Evolutionary conservation across 805 yeast genomes (phyloP).

Genomic region (Crinitomyces ghanaensis): DNA sequence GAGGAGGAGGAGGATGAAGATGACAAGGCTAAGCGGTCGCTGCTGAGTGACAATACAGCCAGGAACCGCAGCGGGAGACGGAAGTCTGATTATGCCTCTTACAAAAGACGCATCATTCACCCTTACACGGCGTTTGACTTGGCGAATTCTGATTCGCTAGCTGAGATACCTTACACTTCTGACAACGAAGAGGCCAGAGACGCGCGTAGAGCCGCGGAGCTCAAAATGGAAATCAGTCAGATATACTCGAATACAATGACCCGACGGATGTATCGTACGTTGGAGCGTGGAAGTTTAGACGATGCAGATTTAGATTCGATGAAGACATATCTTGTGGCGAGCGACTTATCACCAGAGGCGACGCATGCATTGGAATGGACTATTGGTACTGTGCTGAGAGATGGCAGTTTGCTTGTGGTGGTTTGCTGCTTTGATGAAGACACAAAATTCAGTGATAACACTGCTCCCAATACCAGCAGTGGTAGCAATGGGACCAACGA

Average conservation of each 20-base stretch:
- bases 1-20: too few species aligned
- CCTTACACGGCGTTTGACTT: slow-evolving; percentile 37
- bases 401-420: slow-evolving; percentile 70
- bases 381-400: slow-evolving; percentile 71
- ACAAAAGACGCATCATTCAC: slow-evolving; percentile 48
- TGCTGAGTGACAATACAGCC: too few species aligned
- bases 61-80: too few species aligned
- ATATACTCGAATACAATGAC: slow-evolving; percentile 41
- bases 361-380: slow-evolving; percentile 79
- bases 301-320: slow-evolving; percentile 14
- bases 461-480: slow-evolving; percentile 3
- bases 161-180: slow-evolving; percentile 50
- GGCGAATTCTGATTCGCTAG: slow-evolving; percentile 14
- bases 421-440: slow-evolving; percentile 33
- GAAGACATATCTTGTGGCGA: slow-evolving; percentile 61
- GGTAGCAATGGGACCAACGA: slow-evolving; percentile 5
- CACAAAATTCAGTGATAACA: too few species aligned
- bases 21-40: too few species aligned
- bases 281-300: slow-evolving; percentile 52
- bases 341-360: slow-evolving; percentile 77
- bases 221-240: slow-evolving; percentile 44
- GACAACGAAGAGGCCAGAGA: slow-evolving; percentile 57
- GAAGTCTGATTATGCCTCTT: slow-evolving; percentile 47
- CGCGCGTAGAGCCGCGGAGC: slow-evolving; percentile 42
- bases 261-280: slow-evolving; percentile 54